These are phyloP conservation scores for Sanghuangporus sanghuang DNA, from an alignment of 1,284 basidiomycete genomes.

Conservation along the genomic window DNA sequence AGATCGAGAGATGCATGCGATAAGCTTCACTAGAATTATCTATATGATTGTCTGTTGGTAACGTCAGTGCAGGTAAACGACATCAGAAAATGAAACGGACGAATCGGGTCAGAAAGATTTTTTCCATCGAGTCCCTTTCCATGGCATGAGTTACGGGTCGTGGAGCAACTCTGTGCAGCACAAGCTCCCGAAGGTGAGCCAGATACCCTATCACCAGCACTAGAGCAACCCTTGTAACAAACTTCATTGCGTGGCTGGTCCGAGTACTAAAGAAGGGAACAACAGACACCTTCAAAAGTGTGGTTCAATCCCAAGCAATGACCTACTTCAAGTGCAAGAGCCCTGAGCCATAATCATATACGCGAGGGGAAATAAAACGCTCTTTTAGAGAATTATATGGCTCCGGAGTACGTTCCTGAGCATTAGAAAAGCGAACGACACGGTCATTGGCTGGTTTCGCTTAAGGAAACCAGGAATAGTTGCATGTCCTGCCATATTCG, in stretches of 20 bases:
- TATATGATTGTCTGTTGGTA: slow-evolving; percentile 36
- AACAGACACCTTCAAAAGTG: slow-evolving; percentile 44
- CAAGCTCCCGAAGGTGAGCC: too few species aligned
- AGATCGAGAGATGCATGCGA: slow-evolving; percentile 27
- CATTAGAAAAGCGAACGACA: slow-evolving; percentile 43
- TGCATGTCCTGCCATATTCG: slow-evolving; percentile 43
- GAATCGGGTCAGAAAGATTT: slow-evolving; percentile 44
- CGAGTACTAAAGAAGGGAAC: background rate
- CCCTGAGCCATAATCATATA: slow-evolving; percentile 22
- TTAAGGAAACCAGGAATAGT: slow-evolving; percentile 41
- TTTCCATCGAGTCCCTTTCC: slow-evolving; percentile 39
- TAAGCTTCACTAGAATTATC: slow-evolving; percentile 40
- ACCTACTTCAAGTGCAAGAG: slow-evolving; percentile 51
- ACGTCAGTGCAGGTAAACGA: background rate
- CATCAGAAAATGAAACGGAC: slow-evolving; percentile 27
- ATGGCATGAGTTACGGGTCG: too few species aligned
- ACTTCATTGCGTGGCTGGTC: too few species aligned
- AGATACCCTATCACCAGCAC: too few species aligned
- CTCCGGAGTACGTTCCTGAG: slow-evolving; percentile 42
- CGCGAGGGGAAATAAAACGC: too few species aligned
- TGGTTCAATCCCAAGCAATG: slow-evolving; percentile 58
- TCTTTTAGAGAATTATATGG: slow-evolving; percentile 43
- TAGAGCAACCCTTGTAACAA: background rate
- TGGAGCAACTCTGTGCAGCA: too few species aligned
- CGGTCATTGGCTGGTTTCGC: slow-evolving; percentile 40